These are phyloP conservation scores for Exidia glandulosa DNA, from an alignment of 768 basidiomycete genomes.

Conservation along the genomic window DNA sequence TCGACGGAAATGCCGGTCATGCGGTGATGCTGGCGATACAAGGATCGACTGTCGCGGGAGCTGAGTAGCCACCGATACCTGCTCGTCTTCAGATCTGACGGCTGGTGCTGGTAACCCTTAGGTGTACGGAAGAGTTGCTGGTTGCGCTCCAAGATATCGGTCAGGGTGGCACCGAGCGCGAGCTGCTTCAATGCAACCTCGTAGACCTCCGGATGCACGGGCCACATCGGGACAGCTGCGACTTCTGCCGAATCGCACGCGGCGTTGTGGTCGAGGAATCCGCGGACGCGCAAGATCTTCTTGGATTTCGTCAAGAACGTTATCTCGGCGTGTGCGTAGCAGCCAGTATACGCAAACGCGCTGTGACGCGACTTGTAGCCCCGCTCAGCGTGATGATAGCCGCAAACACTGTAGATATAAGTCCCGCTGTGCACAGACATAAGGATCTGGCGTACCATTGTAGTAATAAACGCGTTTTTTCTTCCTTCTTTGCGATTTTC, in stretches of 20 bases:
- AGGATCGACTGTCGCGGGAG: conserved; percentile 6
- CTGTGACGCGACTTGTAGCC: not conserved
- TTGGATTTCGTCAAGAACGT: conserved; percentile 7
- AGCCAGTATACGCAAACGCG: conserved; percentile 17
- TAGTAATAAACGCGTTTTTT: not conserved
- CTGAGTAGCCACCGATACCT: conserved; percentile 14
- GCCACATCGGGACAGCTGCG: conserved; percentile 15
- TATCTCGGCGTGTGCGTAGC: conserved; percentile 26
- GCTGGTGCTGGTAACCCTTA: not conserved
- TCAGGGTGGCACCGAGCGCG: conserved; percentile 3
- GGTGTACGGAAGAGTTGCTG: not conserved
- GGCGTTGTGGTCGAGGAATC: conserved; percentile 19
- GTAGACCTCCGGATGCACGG: conserved; percentile 23
- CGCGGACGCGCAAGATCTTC: conserved; percentile 14
- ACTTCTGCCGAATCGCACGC: conserved; percentile 13
- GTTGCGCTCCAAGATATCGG: conserved; percentile 10
- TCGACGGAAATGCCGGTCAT: not conserved
- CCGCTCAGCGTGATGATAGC: not conserved
- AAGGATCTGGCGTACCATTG: not conserved
- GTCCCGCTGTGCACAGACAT: not conserved
- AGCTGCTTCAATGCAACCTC: conserved; percentile 6
- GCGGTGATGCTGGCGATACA: conserved; percentile 3
- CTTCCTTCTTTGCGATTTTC: too few relatives aligned
- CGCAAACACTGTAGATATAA: not conserved
- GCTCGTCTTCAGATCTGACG: not conserved